These are phyloP conservation scores for Colletotrichum tabaci DNA, from an alignment of 2,329 filamentous ascomycete genomes.

Conservation along the genomic window DNA sequence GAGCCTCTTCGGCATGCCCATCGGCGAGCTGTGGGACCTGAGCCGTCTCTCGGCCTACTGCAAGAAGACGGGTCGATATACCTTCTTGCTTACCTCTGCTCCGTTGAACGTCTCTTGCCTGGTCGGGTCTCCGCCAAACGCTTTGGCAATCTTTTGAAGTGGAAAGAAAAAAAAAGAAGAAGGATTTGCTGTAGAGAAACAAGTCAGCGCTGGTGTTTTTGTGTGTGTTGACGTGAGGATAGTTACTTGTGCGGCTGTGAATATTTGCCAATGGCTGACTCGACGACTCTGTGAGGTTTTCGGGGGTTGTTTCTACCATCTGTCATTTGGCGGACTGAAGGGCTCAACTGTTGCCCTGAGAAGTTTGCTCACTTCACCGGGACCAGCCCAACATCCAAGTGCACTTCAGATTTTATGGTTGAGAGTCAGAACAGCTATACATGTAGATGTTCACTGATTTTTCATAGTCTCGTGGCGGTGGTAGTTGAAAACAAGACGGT, in stretches of 20 bases:
- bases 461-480: too few species aligned
- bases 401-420: too few species aligned
- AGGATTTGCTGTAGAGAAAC: too few species aligned
- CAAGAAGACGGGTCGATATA: slow-evolving; percentile 66
- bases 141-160: slow-evolving; percentile 60
- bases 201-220: background rate
- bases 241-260: background rate
- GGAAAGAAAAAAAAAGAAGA: too few species aligned
- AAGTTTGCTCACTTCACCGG: background rate
- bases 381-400: background rate
- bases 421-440: too few species aligned
- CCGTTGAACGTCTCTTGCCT: slow-evolving; percentile 71
- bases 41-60: slow-evolving; percentile 68
- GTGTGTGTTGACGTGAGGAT: background rate
- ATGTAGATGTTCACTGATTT: too few species aligned
- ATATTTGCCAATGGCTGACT: background rate
- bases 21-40: slow-evolving; percentile 71
- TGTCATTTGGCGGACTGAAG: too few species aligned
- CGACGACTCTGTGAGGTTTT: background rate
- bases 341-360: too few species aligned
- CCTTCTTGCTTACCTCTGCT: slow-evolving; percentile 73
- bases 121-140: slow-evolving; percentile 64
- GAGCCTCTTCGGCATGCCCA: slow-evolving; percentile 66
- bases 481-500: too few species aligned
- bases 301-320: too few species aligned